Conservation (phyloP, 352 stramenopile genomes). For the Aphanomyces astaci region DNA sequence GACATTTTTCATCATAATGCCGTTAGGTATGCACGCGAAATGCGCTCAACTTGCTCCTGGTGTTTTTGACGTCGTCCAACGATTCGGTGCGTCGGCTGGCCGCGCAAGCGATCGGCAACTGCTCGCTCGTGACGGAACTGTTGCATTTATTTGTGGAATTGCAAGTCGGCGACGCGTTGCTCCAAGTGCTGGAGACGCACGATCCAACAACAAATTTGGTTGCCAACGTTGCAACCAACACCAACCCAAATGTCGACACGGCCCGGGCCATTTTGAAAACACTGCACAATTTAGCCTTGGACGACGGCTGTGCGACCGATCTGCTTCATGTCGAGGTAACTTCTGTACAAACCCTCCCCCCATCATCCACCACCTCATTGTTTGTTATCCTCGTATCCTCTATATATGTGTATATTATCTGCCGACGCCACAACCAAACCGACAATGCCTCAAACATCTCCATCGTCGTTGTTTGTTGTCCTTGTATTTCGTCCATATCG, state of each 20-base stretch:
- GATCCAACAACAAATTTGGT: no score
- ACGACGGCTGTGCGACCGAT: conserved; percentile 48
- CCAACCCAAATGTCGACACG: conserved; percentile 29
- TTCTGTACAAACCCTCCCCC: conserved; percentile 38
- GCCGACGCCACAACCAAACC: no score
- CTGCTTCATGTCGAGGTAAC: conserved; percentile 48
- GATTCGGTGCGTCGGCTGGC: conserved; percentile 52
- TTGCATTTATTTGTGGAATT: conserved; percentile 65
- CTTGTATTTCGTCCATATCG: no score
- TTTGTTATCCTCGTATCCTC: no score
- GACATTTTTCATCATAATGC: background rate
- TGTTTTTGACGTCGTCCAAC: conserved; percentile 47
- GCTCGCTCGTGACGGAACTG: conserved; percentile 63
- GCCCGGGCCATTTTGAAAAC: conserved; percentile 65
- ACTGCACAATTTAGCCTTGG: conserved; percentile 52
- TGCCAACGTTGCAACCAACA: no score
- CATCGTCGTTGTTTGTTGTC: no score
- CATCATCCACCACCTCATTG: conserved; percentile 24
- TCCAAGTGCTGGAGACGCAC: conserved; percentile 39
- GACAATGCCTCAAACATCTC: no score
- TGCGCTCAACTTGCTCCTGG: conserved; percentile 49
- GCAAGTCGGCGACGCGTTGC: conserved; percentile 40
- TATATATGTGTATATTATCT: no score
- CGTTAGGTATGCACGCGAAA: conserved; percentile 50
- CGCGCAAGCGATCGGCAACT: conserved; percentile 61